Conservation (phyloP, 1,139 yeast genomes). For the Saccharomycopsis crataegensis region DNA sequence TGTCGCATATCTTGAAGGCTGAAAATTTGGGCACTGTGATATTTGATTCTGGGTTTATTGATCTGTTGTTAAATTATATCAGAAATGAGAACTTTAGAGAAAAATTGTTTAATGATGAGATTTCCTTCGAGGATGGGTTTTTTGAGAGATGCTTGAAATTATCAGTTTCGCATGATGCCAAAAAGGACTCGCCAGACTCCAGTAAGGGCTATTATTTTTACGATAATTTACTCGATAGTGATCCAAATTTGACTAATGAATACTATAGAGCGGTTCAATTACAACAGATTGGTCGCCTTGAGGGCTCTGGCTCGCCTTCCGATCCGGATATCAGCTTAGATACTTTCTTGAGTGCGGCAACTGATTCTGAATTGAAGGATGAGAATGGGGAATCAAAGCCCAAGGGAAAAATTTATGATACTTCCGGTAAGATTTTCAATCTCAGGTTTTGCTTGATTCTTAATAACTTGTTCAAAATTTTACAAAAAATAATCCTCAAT, state of each 20-base stretch:
- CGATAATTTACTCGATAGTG: conserved; percentile 15
- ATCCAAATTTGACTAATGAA: conserved; percentile 9
- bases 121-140: conserved; percentile 30
- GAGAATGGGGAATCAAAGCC: neutral
- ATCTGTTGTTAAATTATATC: conserved; percentile 34
- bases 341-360: neutral
- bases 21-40: conserved; percentile 67
- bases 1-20: conserved; percentile 67
- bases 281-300: conserved; percentile 5
- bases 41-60: conserved; percentile 63
- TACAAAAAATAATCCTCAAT: conserved; percentile 30
- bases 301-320: neutral
- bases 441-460: conserved; percentile 15
- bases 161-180: neutral
- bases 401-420: conserved; percentile 12
- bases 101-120: conserved; percentile 33
- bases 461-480: conserved; percentile 27
- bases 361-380: neutral
- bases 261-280: conserved; percentile 5
- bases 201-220: conserved; percentile 14
- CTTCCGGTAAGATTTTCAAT: conserved; percentile 14
- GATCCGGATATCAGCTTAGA: neutral
- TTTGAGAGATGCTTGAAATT: conserved; percentile 6
- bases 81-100: conserved; percentile 32
- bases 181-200: neutral